Evolutionary conservation across 768 basidiomycete genomes (phyloP).

Genomic region (Tricholomella constricta): DNA sequence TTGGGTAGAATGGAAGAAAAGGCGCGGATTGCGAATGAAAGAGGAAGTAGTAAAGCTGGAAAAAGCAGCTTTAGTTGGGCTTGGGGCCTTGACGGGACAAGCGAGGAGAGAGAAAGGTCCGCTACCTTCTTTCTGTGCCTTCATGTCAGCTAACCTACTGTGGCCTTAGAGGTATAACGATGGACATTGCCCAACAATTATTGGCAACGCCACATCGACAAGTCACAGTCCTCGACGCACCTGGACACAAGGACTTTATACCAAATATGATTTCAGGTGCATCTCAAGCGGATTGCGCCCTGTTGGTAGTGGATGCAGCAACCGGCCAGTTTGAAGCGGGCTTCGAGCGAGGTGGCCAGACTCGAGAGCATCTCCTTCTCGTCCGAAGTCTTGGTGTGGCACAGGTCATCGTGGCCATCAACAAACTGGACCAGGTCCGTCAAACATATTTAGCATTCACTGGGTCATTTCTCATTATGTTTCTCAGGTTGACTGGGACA

Average conservation of each 20-base stretch:
- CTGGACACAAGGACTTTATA: constrained; percentile 96
- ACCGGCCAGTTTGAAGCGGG: constrained; percentile 95
- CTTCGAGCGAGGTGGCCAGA: constrained; percentile 93
- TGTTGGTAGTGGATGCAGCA: constrained; percentile 90
- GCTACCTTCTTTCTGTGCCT: constrained; percentile 16
- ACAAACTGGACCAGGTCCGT: constrained; percentile 90
- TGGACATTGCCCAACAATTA: constrained; percentile 91
- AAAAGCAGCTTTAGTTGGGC: constrained; percentile 98
- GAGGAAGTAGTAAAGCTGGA: constrained; percentile 86
- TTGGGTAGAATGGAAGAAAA: constrained; percentile 88
- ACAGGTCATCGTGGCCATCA: constrained; percentile 90
- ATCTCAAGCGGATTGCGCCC: constrained; percentile 92
- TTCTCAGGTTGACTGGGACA: constrained; percentile 86
- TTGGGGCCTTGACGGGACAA: constrained; percentile 93
- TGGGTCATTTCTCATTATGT: no score
- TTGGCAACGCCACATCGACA: constrained; percentile 71
- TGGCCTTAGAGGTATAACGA: constrained; percentile 84
- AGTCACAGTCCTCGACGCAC: constrained; percentile 95
- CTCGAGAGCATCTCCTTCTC: constrained; percentile 89
- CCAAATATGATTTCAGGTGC: constrained; percentile 99
- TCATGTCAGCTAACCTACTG: background rate
- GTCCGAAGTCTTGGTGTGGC: constrained; percentile 91
- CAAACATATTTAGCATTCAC: background rate
- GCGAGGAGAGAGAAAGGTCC: constrained; percentile 91
- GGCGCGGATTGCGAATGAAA: constrained; percentile 78